Base-by-base conservation (phyloP, 306 rosid species). In the Clitoria ternatea region DNA sequence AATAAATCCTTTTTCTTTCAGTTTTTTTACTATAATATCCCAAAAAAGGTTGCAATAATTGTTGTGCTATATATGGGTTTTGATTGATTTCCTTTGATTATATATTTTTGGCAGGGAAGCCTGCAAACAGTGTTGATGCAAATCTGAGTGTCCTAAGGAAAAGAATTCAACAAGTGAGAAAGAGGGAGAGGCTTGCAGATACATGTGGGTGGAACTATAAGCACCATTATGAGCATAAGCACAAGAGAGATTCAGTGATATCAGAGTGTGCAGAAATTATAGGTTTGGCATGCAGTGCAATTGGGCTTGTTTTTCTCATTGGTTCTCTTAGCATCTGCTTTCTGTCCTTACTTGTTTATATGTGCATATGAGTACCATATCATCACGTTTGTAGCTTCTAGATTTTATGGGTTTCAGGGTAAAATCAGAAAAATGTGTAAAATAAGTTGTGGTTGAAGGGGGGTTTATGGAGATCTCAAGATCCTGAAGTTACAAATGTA, bases 101-200 rank as follows among this genome's bases (percentile, higher is more conserved):
- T 17, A 20, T 66, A 12, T 29, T 47, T 17, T 78, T 66, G 59
- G 64, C 84, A 86, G 88, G 79, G 55, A 80, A 71, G 47, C 37
- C 66, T 40, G 66, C 61, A 53, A 83, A 83, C 47, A 74, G 59
- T 66, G 91, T 86, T 29, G 91, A 86, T 61, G 80, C 81, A 37
- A 86, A 84, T 56, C 14, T 86, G 70, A 84, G 61, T 23, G 67
- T 86, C 18, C 55, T 86, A 11, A 79, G 60, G 56, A 70, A 47
- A 61, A 84, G 85, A 71, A 81, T 79, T 54, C 12, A 77, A 24
- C 37, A 74, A 48, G 20, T 84, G 70, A 79, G 62, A 45, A 70
- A 49, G 72, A 84, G 56, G 43, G 86, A 84, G 72, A 77, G 5
- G 30, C 7, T 76, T 5, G 9, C 20, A 22, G 6, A 66, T 0